phyloP scores from a whole-genome alignment of 2,329 filamentous ascomycete genomes.

The Sclerotinia glacialis region DNA sequence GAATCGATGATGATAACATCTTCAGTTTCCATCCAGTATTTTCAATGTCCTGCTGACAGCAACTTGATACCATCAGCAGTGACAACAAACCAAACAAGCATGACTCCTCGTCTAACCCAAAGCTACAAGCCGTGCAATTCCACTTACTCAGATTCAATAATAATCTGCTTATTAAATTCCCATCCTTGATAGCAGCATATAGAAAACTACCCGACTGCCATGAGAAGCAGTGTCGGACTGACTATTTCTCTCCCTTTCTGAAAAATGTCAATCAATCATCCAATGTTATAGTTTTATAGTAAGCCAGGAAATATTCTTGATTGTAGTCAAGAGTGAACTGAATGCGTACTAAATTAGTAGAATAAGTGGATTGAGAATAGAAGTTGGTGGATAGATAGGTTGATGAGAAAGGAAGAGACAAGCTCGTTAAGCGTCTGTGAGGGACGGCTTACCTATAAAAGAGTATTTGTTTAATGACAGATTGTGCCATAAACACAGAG shows the following conservation, averaged over 20 bases:
- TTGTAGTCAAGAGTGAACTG: too few species aligned
- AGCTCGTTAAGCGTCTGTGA: too few species aligned
- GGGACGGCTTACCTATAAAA: neutral
- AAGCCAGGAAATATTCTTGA: fast-evolving
- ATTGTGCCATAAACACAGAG: too few species aligned
- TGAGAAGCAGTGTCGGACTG: conserved; percentile 3
- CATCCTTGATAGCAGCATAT: too few species aligned
- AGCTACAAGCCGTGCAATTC: too few species aligned
- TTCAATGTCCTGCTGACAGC: neutral
- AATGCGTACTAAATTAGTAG: neutral
- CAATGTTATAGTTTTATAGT: neutral
- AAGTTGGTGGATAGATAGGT: neutral
- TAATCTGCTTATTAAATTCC: neutral
- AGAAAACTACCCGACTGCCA: neutral
- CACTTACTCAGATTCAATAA: neutral
- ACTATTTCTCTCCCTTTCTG: neutral
- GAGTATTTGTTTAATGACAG: too few species aligned
- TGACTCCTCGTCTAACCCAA: neutral
- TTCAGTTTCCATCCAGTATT: neutral
- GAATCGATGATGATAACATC: too few species aligned
- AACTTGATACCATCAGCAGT: neutral
- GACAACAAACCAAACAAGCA: neutral
- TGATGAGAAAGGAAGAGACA: too few species aligned
- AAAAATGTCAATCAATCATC: neutral
- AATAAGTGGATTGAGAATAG: neutral